These are phyloP conservation scores for Actinidia arguta DNA, from an alignment of 179 eudicot genomes.

Conservation along the genomic window DNA sequence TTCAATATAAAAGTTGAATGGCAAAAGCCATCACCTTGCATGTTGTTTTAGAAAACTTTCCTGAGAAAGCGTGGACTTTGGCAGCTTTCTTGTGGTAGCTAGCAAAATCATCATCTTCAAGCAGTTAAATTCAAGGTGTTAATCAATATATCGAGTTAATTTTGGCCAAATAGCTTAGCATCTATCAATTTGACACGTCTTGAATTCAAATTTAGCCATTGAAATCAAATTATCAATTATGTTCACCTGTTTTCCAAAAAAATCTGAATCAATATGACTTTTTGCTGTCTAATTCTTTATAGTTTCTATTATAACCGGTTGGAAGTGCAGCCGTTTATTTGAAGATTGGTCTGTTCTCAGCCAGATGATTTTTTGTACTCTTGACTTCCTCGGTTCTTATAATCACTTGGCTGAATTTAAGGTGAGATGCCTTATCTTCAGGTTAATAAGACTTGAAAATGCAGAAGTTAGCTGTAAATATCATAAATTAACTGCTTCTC, in stretches of 20 bases:
- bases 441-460: not conserved
- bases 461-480: not conserved
- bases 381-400: slow-evolving; percentile 72
- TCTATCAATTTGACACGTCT: not conserved
- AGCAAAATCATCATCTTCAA: not conserved
- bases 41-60: not conserved
- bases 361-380: slow-evolving; percentile 59
- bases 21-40: not conserved
- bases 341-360: slow-evolving; percentile 68
- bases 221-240: not conserved
- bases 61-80: not conserved
- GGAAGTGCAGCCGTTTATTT: slow-evolving; percentile 88
- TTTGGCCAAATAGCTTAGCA: not conserved
- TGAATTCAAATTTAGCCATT: not conserved
- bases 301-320: slow-evolving; percentile 49
- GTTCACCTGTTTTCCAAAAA: slow-evolving; percentile 1
- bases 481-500: too few relatives aligned
- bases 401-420: slow-evolving; percentile 94
- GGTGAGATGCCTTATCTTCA: slow-evolving; percentile 45
- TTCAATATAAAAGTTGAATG: not conserved
- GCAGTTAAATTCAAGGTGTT: not conserved
- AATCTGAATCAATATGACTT: too few relatives aligned
- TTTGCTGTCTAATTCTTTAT: not conserved
- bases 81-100: not conserved
- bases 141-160: not conserved